A percentile compares a stretch with the other conserved stretches of the same genome.
Evolutionary conservation across 73 alveolate genomes (phyloP).

Genomic region (Blepharisma stoltei): DNA sequence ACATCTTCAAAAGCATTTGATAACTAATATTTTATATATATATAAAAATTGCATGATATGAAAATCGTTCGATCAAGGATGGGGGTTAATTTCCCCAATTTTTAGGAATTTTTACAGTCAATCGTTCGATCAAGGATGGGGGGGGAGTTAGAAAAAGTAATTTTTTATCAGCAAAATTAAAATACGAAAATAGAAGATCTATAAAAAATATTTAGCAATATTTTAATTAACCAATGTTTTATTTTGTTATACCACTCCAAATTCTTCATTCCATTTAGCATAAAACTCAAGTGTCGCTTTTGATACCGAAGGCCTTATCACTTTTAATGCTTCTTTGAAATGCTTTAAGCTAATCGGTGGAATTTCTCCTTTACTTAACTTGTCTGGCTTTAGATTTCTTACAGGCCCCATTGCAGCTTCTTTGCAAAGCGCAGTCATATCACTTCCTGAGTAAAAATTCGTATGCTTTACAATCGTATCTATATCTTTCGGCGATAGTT

Average conservation of each 20-base stretch:
- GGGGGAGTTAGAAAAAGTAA: no score
- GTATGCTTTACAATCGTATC: constrained; percentile 23
- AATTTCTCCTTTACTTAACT: constrained; percentile 31
- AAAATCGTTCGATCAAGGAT: no score
- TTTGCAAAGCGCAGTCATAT: constrained; percentile 57
- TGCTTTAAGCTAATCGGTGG: neutral
- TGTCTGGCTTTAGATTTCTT: constrained; percentile 44
- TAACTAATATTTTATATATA: no score
- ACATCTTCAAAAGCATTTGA: no score
- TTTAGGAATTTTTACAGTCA: no score
- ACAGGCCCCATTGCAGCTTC: constrained; percentile 76
- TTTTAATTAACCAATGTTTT: no score
- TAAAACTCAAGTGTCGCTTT: constrained; percentile 20
- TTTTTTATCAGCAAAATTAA: no score
- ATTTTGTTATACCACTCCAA: constrained; percentile 10
- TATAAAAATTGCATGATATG: no score
- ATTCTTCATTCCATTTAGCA: constrained; percentile 29
- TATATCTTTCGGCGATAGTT: neutral
- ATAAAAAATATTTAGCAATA: no score
- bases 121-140: no score
- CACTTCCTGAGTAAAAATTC: constrained; percentile 67
- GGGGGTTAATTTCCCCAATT: no score
- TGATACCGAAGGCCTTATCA: constrained; percentile 26
- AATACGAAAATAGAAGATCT: no score
- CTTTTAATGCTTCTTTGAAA: constrained; percentile 30